A percentile compares a stretch with the other conserved stretches of the same genome.
Evolutionary conservation across 805 yeast genomes (phyloP).

Genomic region (Candida succiphila): DNA sequence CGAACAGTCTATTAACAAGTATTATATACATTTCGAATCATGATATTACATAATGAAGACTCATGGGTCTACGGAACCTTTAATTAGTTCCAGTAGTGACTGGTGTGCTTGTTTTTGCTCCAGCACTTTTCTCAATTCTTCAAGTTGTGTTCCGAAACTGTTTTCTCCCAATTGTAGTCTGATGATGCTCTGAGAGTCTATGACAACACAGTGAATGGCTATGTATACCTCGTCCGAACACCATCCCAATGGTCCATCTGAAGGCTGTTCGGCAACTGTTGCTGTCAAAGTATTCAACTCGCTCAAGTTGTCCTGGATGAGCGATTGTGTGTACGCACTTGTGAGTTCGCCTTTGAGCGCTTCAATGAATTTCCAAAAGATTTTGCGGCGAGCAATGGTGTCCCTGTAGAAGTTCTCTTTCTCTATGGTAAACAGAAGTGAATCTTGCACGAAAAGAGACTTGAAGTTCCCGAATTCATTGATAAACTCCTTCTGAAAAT

Average conservation of each 20-base stretch:
- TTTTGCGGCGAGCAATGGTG: too few species aligned
- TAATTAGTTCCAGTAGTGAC: too few species aligned
- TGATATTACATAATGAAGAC: too few species aligned
- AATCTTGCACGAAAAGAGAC: conserved; percentile 12
- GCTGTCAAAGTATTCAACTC: not conserved
- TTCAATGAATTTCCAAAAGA: too few species aligned
- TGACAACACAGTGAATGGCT: not conserved
- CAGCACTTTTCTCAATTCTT: not conserved
- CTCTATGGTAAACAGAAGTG: conserved; percentile 54
- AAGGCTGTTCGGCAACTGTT: not conserved
- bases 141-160: not conserved
- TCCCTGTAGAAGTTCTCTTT: conserved; percentile 58
- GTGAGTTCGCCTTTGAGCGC: too few species aligned
- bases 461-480: not conserved
- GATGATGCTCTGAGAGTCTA: not conserved
- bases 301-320: too few species aligned
- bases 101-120: not conserved
- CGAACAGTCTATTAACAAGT: too few species aligned
- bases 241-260: not conserved
- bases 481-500: not conserved
- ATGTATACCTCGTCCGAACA: not conserved
- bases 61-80: too few species aligned
- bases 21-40: too few species aligned
- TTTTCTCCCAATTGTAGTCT: not conserved
- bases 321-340: too few species aligned